A percentile compares a stretch with the other conserved stretches of the same genome.
Evolutionary conservation across 495 filamentous ascomycete genomes (phyloP).

Genomic region (Daldinia concentrica): DNA sequence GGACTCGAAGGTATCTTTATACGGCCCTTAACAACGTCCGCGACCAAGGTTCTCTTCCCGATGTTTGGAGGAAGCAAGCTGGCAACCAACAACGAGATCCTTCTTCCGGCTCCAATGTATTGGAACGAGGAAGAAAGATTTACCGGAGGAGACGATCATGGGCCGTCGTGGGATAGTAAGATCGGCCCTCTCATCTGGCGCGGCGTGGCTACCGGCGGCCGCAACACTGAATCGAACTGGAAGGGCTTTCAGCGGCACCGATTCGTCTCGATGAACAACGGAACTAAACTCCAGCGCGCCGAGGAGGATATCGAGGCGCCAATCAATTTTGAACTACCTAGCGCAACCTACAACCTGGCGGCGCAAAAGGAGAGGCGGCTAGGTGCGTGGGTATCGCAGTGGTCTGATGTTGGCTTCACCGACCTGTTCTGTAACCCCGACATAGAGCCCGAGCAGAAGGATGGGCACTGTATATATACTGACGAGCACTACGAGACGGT

Average conservation of each 20-base stretch:
- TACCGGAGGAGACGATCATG: slow-evolving; percentile 61
- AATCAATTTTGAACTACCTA: slow-evolving; percentile 54
- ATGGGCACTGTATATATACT: slow-evolving; percentile 61
- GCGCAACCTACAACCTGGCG: slow-evolving; percentile 47
- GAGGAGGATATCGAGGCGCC: slow-evolving; percentile 48
- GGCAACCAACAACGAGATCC: slow-evolving; percentile 77
- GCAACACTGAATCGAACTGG: slow-evolving; percentile 68
- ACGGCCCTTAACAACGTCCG: slow-evolving; percentile 64
- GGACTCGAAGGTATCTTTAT: slow-evolving; percentile 74
- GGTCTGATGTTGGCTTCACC: slow-evolving; percentile 59
- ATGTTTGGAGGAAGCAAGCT: slow-evolving; percentile 79
- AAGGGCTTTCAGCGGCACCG: slow-evolving; percentile 73
- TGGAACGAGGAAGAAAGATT: slow-evolving; percentile 77
- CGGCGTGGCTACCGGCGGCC: slow-evolving; percentile 72
- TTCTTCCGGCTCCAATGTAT: slow-evolving; percentile 78
- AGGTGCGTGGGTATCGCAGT: slow-evolving; percentile 52
- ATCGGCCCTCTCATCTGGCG: slow-evolving; percentile 68
- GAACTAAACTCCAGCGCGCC: slow-evolving; percentile 60
- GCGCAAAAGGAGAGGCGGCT: slow-evolving; percentile 49
- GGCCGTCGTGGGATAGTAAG: slow-evolving; percentile 66
- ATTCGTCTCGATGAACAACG: slow-evolving; percentile 72
- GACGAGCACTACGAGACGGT: slow-evolving; percentile 54
- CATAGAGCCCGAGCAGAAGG: slow-evolving; percentile 40
- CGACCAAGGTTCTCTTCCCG: slow-evolving; percentile 67
- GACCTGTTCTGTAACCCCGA: slow-evolving; percentile 55